phyloP scores from a whole-genome alignment of 768 basidiomycete genomes.

The Pulveroboletus sp. region DNA sequence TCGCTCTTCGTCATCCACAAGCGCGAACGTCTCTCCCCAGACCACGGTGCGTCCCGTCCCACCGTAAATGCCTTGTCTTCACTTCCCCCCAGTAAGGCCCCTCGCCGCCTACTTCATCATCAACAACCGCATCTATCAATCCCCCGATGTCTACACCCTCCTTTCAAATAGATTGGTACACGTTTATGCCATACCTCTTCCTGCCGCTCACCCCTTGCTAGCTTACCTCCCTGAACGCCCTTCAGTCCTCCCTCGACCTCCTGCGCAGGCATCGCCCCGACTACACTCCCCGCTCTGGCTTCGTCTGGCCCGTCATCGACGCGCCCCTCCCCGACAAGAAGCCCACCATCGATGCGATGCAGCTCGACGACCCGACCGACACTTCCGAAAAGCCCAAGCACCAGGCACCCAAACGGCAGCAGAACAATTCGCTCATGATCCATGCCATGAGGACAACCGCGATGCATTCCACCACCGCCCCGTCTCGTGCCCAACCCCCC shows the following conservation, averaged over 20 bases:
- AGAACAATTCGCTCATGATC: slow-evolving; percentile 66
- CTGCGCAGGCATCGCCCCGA: slow-evolving; percentile 74
- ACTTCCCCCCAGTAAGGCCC: slow-evolving; percentile 54
- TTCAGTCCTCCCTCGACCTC: slow-evolving; percentile 75
- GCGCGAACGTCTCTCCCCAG: slow-evolving; percentile 77
- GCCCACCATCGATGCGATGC: slow-evolving; percentile 26
- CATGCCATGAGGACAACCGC: slow-evolving; percentile 83
- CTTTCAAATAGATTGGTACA: slow-evolving; percentile 80
- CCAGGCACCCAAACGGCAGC: slow-evolving; percentile 49
- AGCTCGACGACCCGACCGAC: slow-evolving; percentile 19
- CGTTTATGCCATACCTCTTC: neutral
- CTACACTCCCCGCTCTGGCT: slow-evolving; percentile 81
- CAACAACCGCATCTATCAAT: slow-evolving; percentile 86
- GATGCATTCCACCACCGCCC: slow-evolving; percentile 57
- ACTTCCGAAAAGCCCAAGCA: slow-evolving; percentile 21
- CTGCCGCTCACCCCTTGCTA: slow-evolving; percentile 22
- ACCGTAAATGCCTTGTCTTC: neutral
- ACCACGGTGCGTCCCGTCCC: slow-evolving; percentile 58
- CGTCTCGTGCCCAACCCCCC: slow-evolving; percentile 36
- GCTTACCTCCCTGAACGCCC: slow-evolving; percentile 66
- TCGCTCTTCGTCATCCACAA: slow-evolving; percentile 88
- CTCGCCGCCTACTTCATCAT: slow-evolving; percentile 85
- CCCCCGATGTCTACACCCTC: slow-evolving; percentile 81
- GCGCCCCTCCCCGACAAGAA: slow-evolving; percentile 48
- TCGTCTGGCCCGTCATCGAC: slow-evolving; percentile 81